These are phyloP conservation scores for Nicotiana tomentosiformis DNA, from an alignment of 257 asterid genomes.

Conservation along the genomic window DNA sequence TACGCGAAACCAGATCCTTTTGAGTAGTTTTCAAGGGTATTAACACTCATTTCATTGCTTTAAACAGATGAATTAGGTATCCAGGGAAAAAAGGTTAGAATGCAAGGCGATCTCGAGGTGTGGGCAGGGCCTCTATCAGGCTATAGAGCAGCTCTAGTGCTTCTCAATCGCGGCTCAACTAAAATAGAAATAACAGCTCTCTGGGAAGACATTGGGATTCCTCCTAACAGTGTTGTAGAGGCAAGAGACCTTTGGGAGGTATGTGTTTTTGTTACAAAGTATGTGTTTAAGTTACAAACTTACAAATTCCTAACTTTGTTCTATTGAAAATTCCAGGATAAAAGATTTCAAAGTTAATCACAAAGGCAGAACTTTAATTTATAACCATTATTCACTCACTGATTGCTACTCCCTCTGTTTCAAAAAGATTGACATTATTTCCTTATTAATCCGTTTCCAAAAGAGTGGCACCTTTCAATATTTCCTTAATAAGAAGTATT, in stretches of 20 bases:
- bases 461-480: too few relatives aligned
- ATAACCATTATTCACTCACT: not conserved
- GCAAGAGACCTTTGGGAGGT: slow-evolving; percentile 87
- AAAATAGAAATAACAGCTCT: slow-evolving; percentile 36
- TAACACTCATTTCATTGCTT: not conserved
- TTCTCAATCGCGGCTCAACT: slow-evolving; percentile 50
- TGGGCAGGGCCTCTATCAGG: slow-evolving; percentile 86
- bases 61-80: slow-evolving; percentile 57
- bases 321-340: too few relatives aligned
- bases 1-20: not conserved
- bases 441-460: too few relatives aligned
- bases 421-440: too few relatives aligned
- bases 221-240: slow-evolving; percentile 32
- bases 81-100: slow-evolving; percentile 77
- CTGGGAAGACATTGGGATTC: slow-evolving; percentile 81
- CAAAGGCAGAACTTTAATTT: too few relatives aligned
- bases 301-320: too few relatives aligned
- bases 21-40: too few relatives aligned
- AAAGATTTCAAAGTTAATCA: too few relatives aligned
- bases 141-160: slow-evolving; percentile 54
- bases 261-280: slow-evolving; percentile 19
- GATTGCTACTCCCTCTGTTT: not conserved
- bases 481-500: too few relatives aligned
- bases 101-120: slow-evolving; percentile 77
- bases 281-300: not conserved